These are phyloP conservation scores for Rostrohypoxylon terebratum DNA, from an alignment of 495 filamentous ascomycete species.

Conservation along the genomic window DNA sequence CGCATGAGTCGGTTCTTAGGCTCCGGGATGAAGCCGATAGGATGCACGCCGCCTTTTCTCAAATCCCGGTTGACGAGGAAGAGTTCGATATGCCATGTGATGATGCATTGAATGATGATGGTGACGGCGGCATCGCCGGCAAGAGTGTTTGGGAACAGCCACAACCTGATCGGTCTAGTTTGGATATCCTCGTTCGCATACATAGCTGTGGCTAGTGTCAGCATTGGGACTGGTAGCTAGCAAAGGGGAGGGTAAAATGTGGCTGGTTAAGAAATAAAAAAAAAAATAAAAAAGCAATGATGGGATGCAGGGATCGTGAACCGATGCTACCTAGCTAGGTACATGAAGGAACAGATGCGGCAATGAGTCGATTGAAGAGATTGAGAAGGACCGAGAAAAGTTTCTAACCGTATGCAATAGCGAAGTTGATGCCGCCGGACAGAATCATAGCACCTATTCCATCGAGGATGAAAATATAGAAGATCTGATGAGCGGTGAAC, in stretches of 20 bases:
- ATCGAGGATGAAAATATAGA: slow-evolving; percentile 56
- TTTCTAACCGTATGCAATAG: slow-evolving; percentile 57
- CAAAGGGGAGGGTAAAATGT: too few relatives aligned
- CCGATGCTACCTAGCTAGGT: neutral
- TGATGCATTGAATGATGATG: slow-evolving; percentile 45
- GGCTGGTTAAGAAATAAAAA: too few relatives aligned
- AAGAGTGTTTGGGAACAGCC: slow-evolving; percentile 57
- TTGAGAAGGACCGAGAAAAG: neutral
- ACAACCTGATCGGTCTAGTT: slow-evolving; percentile 51
- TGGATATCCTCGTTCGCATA: slow-evolving; percentile 47
- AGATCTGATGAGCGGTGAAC: slow-evolving; percentile 53
- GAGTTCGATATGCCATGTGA: slow-evolving; percentile 49
- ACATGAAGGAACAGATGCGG: neutral
- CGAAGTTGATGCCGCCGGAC: slow-evolving; percentile 59
- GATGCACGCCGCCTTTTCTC: slow-evolving; percentile 50
- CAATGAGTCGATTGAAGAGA: neutral
- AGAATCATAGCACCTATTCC: slow-evolving; percentile 55
- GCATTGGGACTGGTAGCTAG: neutral
- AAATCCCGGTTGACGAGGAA: slow-evolving; percentile 56
- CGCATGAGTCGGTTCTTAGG: slow-evolving; percentile 40
- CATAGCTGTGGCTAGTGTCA: slow-evolving; percentile 50
- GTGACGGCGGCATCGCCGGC: slow-evolving; percentile 56
- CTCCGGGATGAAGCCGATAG: slow-evolving; percentile 54
- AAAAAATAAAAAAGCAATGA: too few relatives aligned
- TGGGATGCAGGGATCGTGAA: neutral